Base-by-base conservation (phyloP, 495 filamentous ascomycete species). In the Hypoxylon intermedium region DNA sequence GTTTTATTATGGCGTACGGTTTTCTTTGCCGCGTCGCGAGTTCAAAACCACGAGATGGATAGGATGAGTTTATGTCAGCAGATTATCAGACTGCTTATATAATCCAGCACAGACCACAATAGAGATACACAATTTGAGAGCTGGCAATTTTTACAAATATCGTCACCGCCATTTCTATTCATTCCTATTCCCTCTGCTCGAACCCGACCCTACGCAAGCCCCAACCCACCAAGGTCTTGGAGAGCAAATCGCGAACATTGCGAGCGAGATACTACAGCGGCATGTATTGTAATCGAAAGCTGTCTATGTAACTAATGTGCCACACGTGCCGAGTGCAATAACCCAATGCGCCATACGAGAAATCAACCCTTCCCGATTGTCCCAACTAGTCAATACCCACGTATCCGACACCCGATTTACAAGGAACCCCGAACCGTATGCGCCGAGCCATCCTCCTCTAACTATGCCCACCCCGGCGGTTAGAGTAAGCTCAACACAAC, bases 391-490 rank as follows among this genome's bases (percentile, higher is more conserved):
- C 45, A 46, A 52, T 42, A 58, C 49, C 23, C 15, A 58, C 15
- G 26, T 42, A 16, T 23, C 23, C 40, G 21, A 41, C 40, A 40
- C 31, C 12, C 33, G 45, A 42, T 56, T 33, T 46, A 51, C 18
- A 48, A 45, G 36, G 43, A 54, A 4, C 4, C 24, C 24, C 24
- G 37, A 16, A 30, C 31, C 44, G 7, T 18, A 64, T 66, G 66
- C 56, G 59, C 53, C 56, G 57, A 69, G 66, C 68, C 49, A 26
- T 69, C 66, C 56, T 71, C 50, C 66, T 57, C 62, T 26, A 18
- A 34, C 59, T 7, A 58, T 59, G 46, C 12, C 47, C 33, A 9
- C 59, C 26, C 16, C 7, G 38, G 36, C 55, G 56, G 58, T 23
- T 51, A 26, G 50, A 62, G 62, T 67, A 65, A 55, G 66, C 62